Evolutionary conservation across 1,284 basidiomycete genomes (phyloP).

Genomic region (Microbotryum intermedium): DNA sequence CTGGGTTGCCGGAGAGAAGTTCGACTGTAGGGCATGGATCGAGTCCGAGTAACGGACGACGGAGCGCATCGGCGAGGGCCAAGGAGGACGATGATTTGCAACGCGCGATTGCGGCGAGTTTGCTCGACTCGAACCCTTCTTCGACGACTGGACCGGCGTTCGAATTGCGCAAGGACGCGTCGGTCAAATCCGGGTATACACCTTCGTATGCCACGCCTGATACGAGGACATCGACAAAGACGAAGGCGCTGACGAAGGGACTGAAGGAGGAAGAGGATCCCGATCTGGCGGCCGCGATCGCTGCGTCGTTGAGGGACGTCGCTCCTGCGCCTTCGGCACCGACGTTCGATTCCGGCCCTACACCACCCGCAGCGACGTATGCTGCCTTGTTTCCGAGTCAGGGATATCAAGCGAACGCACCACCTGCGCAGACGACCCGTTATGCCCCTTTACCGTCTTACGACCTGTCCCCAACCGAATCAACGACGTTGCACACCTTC

Average conservation of each 20-base stretch:
- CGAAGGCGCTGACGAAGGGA: slow-evolving; percentile 34
- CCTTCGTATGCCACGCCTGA: slow-evolving; percentile 51
- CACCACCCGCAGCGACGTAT: slow-evolving; percentile 7
- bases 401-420: no score
- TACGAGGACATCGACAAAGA: slow-evolving; percentile 48
- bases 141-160: slow-evolving; percentile 1
- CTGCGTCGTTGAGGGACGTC: slow-evolving; percentile 82
- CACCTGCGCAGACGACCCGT: neutral
- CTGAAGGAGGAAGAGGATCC: slow-evolving; percentile 69
- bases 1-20: slow-evolving; percentile 29
- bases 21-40: slow-evolving; percentile 31
- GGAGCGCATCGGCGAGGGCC: slow-evolving; percentile 34
- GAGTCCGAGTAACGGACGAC: slow-evolving; percentile 37
- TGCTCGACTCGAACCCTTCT: slow-evolving; percentile 42
- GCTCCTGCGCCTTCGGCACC: slow-evolving; percentile 49
- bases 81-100: slow-evolving; percentile 82
- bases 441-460: slow-evolving; percentile 13
- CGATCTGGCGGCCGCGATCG: slow-evolving; percentile 87
- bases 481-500: neutral
- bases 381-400: slow-evolving; percentile 11
- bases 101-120: slow-evolving; percentile 82
- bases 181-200: slow-evolving; percentile 52
- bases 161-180: neutral
- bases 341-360: neutral
- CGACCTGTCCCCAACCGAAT: slow-evolving; percentile 15